Evolutionary conservation across 345 rosid species (phyloP), one percentile per base, ranked within the genome.

Genomic region (Bruguiera sexangula): DNA sequence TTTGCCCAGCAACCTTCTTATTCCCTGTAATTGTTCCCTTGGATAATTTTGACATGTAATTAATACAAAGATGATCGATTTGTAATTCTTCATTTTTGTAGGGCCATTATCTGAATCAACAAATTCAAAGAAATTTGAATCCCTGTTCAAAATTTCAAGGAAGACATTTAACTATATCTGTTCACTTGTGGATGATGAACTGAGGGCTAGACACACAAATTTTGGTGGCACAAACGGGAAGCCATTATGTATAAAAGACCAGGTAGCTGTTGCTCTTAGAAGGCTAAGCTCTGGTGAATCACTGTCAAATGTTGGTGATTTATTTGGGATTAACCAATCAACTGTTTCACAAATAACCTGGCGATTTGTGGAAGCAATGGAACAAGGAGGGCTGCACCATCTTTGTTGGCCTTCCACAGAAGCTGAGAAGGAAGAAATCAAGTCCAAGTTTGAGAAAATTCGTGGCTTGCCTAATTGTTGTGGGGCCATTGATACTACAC

Each of bases 271-370:
- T 15, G 91, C 96, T 39, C 88, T 90, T 57, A 81, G 96, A 76
- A 83, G 93, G 78, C 93, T 88, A 66, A 79, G 89, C 78, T 85
- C 96, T 51, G 96, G 91, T 8, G 91, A 88, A 68, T 90, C 96
- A 63, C 83, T 90, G 68, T 82, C 87, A 29, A 76, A 60, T 50
- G 82, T 86, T 52, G 96, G 89, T 53, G 91, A 90, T 68, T 75
- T 79, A 29, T 83, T 90, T 68, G 88, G 89, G 52, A 65, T 90
- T 72, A 83, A 87, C 57, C 96, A 86, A 66, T 90, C 96, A 31
- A 84, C 87, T 21, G 89, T 90, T 70, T 86, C 96, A 26, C 96
- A 88, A 60, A 69, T 88, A 79, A 90, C 93, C 66, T 88, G 91
- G 91, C 81, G 93, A 60, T 90, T 85, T 73, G 93, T 90, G 56